Conservation (phyloP, 2,329 filamentous ascomycete species). For the Aspergillus spinulosporus region DNA sequence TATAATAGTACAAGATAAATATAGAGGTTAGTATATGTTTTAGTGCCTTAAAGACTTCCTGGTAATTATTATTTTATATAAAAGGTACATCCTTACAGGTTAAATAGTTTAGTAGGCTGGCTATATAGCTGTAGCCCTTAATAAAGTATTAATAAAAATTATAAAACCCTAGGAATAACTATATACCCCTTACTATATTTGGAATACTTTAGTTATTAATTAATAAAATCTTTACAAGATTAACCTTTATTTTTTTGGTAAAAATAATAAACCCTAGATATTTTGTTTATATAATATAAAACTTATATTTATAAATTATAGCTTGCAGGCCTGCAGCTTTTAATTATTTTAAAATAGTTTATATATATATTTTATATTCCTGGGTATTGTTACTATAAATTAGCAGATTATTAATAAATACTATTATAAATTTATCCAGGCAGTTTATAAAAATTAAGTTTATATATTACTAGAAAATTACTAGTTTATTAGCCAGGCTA, state of each 20-base stretch:
- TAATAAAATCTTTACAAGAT: no score
- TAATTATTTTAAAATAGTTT: neutral
- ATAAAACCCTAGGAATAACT: neutral
- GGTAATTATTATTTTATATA: neutral
- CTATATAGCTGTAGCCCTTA: neutral
- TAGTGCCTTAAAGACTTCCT: neutral
- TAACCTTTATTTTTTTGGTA: neutral
- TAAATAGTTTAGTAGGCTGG: neutral
- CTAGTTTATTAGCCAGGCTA: no score
- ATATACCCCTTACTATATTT: no score
- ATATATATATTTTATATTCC: constrained; percentile 1
- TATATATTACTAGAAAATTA: no score
- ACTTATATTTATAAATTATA: constrained; percentile 4
- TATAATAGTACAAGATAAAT: neutral
- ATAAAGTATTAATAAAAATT: constrained; percentile 6
- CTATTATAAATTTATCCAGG: no score
- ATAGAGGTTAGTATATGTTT: neutral
- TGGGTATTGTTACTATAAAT: constrained; percentile 21
- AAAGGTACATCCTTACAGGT: neutral
- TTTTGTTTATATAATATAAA: neutral
- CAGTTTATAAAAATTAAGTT: no score
- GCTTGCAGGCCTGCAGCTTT: neutral
- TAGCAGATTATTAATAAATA: no score
- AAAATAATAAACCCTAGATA: constrained; percentile 6
- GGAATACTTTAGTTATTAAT: no score